Evolutionary conservation across 768 basidiomycete species (phyloP).

Genomic region (Pisolithus microcarpus): DNA sequence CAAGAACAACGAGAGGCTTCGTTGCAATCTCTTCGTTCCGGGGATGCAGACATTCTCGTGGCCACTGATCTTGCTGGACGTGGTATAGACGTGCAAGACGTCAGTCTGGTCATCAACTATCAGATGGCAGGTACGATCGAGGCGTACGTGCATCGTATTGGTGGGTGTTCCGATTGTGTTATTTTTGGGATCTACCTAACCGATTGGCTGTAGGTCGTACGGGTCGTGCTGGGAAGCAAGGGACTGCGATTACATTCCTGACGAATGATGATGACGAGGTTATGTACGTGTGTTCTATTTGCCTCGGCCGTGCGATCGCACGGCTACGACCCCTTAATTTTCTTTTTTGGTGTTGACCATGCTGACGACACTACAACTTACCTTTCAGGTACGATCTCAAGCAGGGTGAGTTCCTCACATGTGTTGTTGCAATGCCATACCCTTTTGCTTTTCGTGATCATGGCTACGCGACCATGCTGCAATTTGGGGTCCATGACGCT

Average conservation of each 20-base stretch:
- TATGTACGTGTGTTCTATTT: slow-evolving; percentile 58
- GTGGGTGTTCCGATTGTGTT: slow-evolving; percentile 38
- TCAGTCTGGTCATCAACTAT: slow-evolving; percentile 93
- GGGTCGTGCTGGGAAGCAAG: slow-evolving; percentile 94
- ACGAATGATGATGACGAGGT: slow-evolving; percentile 96
- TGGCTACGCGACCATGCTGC: too few relatives aligned
- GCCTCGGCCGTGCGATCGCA: not conserved
- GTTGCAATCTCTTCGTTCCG: slow-evolving; percentile 76
- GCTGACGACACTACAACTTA: slow-evolving; percentile 6
- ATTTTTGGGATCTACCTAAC: slow-evolving; percentile 1
- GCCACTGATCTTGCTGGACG: slow-evolving; percentile 97
- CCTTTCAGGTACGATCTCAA: slow-evolving; percentile 82
- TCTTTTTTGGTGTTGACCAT: slow-evolving; percentile 5
- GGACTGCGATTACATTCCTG: slow-evolving; percentile 91
- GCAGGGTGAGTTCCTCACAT: slow-evolving; percentile 51
- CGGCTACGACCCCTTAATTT: not conserved
- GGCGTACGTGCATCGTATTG: slow-evolving; percentile 96
- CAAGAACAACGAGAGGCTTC: slow-evolving; percentile 96
- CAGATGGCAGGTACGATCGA: slow-evolving; percentile 97
- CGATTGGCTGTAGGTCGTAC: slow-evolving; percentile 67
- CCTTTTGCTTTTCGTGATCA: not conserved
- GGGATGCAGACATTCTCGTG: slow-evolving; percentile 83
- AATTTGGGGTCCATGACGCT: too few relatives aligned
- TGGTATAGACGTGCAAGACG: slow-evolving; percentile 98
- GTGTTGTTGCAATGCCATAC: not conserved